Percentiles rank a stretch among this genome's conserved stretches.
phyloP scores from a whole-genome alignment of 2,329 filamentous ascomycete genomes.

The Neonectria punicea region DNA sequence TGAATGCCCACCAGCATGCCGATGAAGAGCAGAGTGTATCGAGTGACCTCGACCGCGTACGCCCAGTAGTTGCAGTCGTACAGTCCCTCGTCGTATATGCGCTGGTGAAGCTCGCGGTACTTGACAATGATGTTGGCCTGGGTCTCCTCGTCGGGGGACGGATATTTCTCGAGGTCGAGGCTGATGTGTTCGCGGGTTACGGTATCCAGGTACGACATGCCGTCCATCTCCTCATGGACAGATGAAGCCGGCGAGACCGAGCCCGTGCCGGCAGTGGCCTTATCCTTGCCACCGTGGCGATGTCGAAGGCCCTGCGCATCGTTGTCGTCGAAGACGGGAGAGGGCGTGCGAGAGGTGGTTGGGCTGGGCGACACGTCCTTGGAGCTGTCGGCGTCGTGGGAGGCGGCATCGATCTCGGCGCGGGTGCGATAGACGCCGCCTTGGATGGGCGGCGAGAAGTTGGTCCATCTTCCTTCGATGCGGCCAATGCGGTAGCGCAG shows the following conservation, averaged over 20 bases:
- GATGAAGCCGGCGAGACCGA: slow-evolving; percentile 71
- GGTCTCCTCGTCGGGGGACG: slow-evolving; percentile 75
- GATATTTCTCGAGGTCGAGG: slow-evolving; percentile 83
- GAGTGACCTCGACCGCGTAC: slow-evolving; percentile 78
- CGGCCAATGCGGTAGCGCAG: slow-evolving; percentile 83
- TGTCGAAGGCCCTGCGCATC: slow-evolving; percentile 41
- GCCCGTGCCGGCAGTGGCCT: slow-evolving; percentile 48
- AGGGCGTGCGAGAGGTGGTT: slow-evolving; percentile 63
- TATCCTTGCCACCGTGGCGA: slow-evolving; percentile 37
- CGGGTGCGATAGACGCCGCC: slow-evolving; percentile 77
- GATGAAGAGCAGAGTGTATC: slow-evolving; percentile 74
- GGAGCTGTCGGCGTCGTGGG: slow-evolving; percentile 24
- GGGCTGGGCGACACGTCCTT: slow-evolving; percentile 53
- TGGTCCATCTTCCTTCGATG: slow-evolving; percentile 83
- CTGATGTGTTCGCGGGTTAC: slow-evolving; percentile 79
- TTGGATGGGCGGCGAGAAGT: slow-evolving; percentile 92
- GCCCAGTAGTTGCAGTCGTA: slow-evolving; percentile 86
- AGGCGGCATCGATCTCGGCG: slow-evolving; percentile 46
- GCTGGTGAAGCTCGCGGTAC: slow-evolving; percentile 81
- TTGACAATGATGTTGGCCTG: slow-evolving; percentile 82
- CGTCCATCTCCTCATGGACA: slow-evolving; percentile 59
- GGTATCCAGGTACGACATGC: slow-evolving; percentile 75
- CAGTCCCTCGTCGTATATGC: slow-evolving; percentile 78
- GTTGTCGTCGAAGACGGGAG: slow-evolving; percentile 60
- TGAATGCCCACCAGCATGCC: slow-evolving; percentile 71